Percentiles rank a stretch among this genome's conserved stretches.
phyloP scores from a whole-genome alignment of 1,284 basidiomycete genomes.

The Rhodotorula mucilaginosa region DNA sequence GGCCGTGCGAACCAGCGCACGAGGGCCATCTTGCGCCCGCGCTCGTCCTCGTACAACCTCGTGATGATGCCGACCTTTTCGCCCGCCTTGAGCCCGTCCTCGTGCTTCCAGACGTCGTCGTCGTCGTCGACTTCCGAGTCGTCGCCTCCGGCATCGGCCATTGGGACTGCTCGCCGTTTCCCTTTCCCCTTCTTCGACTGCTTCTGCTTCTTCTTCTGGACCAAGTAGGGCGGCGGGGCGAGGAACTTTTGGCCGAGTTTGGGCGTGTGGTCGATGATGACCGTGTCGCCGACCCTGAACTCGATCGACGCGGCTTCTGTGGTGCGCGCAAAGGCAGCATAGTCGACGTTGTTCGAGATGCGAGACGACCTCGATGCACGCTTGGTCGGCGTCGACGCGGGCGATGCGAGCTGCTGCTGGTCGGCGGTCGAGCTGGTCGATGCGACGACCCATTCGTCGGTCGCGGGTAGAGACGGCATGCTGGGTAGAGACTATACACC shows the following conservation, averaged over 20 bases:
- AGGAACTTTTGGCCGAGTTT: slow-evolving; percentile 35
- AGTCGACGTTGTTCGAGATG: slow-evolving; percentile 28
- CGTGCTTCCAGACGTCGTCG: slow-evolving; percentile 30
- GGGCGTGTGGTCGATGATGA: slow-evolving; percentile 20
- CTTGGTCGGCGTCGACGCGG: slow-evolving; percentile 17
- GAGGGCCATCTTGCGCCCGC: slow-evolving; percentile 24
- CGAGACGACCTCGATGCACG: slow-evolving; percentile 24
- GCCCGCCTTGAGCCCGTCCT: slow-evolving; percentile 23
- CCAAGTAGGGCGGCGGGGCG: slow-evolving; percentile 20
- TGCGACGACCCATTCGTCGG: slow-evolving; percentile 8
- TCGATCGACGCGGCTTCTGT: background rate
- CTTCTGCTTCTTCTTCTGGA: slow-evolving; percentile 1
- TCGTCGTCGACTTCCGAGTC: background rate
- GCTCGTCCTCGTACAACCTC: slow-evolving; percentile 30
- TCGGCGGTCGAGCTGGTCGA: background rate
- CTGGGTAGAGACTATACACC: background rate
- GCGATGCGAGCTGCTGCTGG: background rate
- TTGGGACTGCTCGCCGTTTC: background rate
- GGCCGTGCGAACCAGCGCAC: slow-evolving; percentile 39
- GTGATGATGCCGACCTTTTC: slow-evolving; percentile 38
- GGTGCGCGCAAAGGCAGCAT: slow-evolving; percentile 21
- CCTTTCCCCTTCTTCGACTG: slow-evolving; percentile 11
- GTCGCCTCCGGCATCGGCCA: background rate
- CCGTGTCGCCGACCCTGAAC: slow-evolving; percentile 33
- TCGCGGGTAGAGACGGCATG: background rate